Conservation (phyloP, 352 stramenopile species). For the Phytophthora fragariae region DNA sequence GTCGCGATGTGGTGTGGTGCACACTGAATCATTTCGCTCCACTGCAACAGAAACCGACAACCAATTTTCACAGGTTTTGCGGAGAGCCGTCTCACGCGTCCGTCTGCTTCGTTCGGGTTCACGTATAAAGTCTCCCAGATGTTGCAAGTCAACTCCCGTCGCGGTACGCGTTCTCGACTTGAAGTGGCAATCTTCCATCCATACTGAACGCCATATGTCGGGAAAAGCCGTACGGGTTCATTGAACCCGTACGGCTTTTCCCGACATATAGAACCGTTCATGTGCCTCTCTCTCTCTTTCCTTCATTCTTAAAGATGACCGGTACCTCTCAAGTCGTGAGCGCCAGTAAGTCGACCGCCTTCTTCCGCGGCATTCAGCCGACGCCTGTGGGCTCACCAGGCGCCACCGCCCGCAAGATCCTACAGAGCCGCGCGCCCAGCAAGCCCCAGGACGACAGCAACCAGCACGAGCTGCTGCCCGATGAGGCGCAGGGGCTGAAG, state of each 20-base stretch:
- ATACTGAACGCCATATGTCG: conserved; percentile 11
- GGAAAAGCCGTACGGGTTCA: conserved; percentile 8
- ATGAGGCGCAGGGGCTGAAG: conserved; percentile 46
- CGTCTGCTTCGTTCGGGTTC: too few relatives aligned
- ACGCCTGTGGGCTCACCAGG: conserved; percentile 19
- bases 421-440: conserved; percentile 27
- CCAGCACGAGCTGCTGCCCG: conserved; percentile 14
- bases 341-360: too few relatives aligned
- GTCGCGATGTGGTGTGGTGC: conserved; percentile 1
- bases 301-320: conserved; percentile 37
- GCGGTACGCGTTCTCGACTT: conserved; percentile 9
- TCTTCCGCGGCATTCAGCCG: conserved; percentile 20
- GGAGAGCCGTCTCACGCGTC: background rate
- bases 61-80: background rate
- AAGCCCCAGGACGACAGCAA: background rate
- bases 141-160: background rate
- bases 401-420: conserved; percentile 30
- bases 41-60: background rate
- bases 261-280: too few relatives aligned
- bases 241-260: too few relatives aligned
- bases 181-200: conserved; percentile 25
- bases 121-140: background rate
- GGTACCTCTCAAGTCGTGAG: conserved; percentile 15
- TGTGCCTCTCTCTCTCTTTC: background rate
- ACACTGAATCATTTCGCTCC: background rate